phyloP scores from a whole-genome alignment of 2,329 filamentous ascomycete genomes.

The Phaeosphaeria sp. region DNA sequence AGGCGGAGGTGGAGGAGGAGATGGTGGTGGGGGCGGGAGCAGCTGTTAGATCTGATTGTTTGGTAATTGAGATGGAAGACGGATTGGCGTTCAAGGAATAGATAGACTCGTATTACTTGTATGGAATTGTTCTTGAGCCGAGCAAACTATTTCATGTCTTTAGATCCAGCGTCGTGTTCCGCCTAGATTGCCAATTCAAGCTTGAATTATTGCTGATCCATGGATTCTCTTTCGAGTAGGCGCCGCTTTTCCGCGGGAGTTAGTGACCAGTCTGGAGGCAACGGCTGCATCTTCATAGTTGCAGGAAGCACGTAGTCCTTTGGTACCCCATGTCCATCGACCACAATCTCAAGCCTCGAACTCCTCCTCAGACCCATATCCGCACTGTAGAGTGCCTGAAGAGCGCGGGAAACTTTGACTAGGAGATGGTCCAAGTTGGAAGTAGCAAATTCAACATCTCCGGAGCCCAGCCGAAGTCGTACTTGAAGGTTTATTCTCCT shows the following conservation, averaged over 20 bases:
- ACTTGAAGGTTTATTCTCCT: neutral
- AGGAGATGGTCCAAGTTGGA: neutral
- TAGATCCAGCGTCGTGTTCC: too few relatives aligned
- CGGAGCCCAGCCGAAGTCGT: neutral
- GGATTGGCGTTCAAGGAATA: too few relatives aligned
- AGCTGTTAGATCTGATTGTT: neutral
- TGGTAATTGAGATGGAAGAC: too few relatives aligned
- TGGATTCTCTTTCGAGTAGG: neutral
- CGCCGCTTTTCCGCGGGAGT: neutral
- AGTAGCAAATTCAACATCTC: neutral
- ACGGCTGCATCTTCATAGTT: neutral
- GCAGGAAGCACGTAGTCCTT: neutral
- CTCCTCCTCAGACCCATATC: neutral
- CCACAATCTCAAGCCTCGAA: neutral
- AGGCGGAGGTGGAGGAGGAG: conserved; percentile 1
- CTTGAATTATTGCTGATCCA: neutral
- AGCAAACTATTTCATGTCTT: too few relatives aligned
- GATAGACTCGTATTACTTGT: too few relatives aligned
- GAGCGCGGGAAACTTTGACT: neutral
- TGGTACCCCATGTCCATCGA: neutral
- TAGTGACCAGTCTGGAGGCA: neutral
- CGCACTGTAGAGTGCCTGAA: neutral
- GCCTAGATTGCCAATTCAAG: too few relatives aligned
- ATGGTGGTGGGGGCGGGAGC: conserved; percentile 1
- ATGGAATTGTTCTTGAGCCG: too few relatives aligned